Evolutionary conservation across 257 asterid genomes (phyloP).

Genomic region (Gentiana macrophylla): DNA sequence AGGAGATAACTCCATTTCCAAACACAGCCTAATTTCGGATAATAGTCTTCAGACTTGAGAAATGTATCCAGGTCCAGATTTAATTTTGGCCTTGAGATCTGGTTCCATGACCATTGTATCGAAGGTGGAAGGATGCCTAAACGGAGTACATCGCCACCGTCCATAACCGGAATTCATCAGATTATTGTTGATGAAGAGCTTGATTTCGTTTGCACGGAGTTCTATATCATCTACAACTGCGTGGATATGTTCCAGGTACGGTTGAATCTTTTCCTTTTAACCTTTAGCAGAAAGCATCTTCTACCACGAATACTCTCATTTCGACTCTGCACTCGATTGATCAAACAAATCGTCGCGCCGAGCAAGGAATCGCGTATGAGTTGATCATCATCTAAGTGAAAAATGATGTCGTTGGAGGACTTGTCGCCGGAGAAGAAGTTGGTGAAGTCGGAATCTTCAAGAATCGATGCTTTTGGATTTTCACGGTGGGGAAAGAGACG

Average conservation of each 20-base stretch:
- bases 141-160: conserved; percentile 41
- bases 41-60: conserved; percentile 50
- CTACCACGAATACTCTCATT: neutral
- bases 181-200: conserved; percentile 19
- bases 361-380: conserved; percentile 38
- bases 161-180: conserved; percentile 9
- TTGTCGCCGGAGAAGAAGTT: conserved; percentile 46
- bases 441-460: conserved; percentile 51
- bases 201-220: conserved; percentile 27
- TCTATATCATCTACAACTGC: conserved; percentile 45
- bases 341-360: conserved; percentile 50
- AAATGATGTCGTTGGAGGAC: conserved; percentile 31
- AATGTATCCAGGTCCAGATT: conserved; percentile 40
- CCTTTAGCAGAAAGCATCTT: conserved; percentile 28
- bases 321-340: conserved; percentile 12
- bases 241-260: conserved; percentile 53
- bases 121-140: conserved; percentile 37
- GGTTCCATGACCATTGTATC: conserved; percentile 47
- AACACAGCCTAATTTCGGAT: conserved; percentile 54
- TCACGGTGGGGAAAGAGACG: no score
- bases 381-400: conserved; percentile 40
- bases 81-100: conserved; percentile 41
- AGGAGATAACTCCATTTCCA: conserved; percentile 62
- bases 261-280: conserved; percentile 43
- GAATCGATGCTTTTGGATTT: no score